phyloP scores from a whole-genome alignment of 2,329 filamentous ascomycete species.

The Epichloe sylvatica region DNA sequence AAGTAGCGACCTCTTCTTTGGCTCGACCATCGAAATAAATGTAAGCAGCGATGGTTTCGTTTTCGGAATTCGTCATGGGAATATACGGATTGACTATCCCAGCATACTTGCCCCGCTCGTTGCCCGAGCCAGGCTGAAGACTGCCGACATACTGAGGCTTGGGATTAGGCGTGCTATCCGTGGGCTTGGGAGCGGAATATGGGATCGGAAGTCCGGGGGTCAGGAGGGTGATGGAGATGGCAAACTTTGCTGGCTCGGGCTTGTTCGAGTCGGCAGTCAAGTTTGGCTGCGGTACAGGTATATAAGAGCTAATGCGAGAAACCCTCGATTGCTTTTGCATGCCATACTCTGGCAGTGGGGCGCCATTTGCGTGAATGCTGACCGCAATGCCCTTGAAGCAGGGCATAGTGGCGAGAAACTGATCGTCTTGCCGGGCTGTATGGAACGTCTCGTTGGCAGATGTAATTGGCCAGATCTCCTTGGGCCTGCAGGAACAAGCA shows the following conservation, averaged over 20 bases:
- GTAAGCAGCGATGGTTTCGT: constrained; percentile 95
- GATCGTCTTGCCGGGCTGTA: not conserved
- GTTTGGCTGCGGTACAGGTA: constrained; percentile 82
- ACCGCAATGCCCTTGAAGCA: constrained; percentile 99
- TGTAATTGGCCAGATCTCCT: not conserved
- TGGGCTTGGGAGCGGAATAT: constrained; percentile 78
- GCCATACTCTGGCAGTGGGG: constrained; percentile 82
- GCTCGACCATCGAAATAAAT: constrained; percentile 94
- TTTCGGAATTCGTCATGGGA: constrained; percentile 79
- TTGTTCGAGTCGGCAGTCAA: constrained; percentile 49
- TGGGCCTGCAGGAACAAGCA: constrained; percentile 1
- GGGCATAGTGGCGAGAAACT: constrained; percentile 46
- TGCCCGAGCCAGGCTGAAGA: constrained; percentile 38
- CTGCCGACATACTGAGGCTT: constrained; percentile 69
- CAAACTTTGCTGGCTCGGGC: constrained; percentile 88
- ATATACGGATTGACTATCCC: constrained; percentile 70
- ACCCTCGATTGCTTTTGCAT: constrained; percentile 87
- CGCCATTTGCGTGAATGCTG: constrained; percentile 72
- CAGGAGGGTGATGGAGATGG: constrained; percentile 91
- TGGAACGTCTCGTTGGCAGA: not conserved
- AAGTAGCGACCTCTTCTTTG: constrained; percentile 93
- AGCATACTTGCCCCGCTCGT: constrained; percentile 32
- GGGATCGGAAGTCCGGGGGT: constrained; percentile 81
- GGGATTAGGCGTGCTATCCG: constrained; percentile 61
- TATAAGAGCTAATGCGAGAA: constrained; percentile 91